A percentile compares a stretch with the other conserved stretches of the same genome.
Conservation (phyloP, 2,329 filamentous ascomycete species). For the Stromatinia cepivora region DNA sequence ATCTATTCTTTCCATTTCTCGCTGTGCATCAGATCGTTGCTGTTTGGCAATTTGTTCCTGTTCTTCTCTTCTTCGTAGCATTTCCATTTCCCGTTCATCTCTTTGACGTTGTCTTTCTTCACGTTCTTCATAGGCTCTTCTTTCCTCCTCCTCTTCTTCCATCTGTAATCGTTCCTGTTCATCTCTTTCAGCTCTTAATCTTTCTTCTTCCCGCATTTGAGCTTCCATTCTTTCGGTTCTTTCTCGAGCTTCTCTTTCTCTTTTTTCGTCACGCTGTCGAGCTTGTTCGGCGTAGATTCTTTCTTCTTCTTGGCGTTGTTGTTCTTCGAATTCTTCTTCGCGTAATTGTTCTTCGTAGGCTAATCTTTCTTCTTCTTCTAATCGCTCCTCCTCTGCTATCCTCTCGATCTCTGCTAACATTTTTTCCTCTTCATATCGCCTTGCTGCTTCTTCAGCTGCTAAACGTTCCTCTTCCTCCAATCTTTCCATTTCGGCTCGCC, state of each 20-base stretch:
- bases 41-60: constrained; percentile 5
- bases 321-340: constrained; percentile 19
- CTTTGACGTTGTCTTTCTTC: constrained; percentile 5
- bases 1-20: constrained; percentile 17
- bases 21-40: constrained; percentile 16
- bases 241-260: constrained; percentile 7
- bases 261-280: constrained; percentile 9
- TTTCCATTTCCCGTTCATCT: constrained; percentile 16
- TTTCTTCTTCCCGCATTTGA: constrained; percentile 11
- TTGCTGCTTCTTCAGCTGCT: constrained; percentile 15
- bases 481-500: constrained; percentile 1
- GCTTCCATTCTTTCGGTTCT: constrained; percentile 10
- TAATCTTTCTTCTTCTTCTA: constrained; percentile 14
- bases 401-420: constrained; percentile 6
- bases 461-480: constrained; percentile 13
- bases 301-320: constrained; percentile 18
- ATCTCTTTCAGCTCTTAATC: constrained; percentile 14
- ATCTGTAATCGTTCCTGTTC: constrained; percentile 20
- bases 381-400: constrained; percentile 11
- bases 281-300: constrained; percentile 16
- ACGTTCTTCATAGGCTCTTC: constrained; percentile 16
- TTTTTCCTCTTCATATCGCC: constrained; percentile 13
- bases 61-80: constrained; percentile 8
- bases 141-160: constrained; percentile 23
- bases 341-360: constrained; percentile 16